Percentiles rank a stretch among this genome's conserved stretches.
These are phyloP conservation scores for Podospora pseudocomata DNA, from an alignment of 495 filamentous ascomycete genomes.

Conservation along the genomic window DNA sequence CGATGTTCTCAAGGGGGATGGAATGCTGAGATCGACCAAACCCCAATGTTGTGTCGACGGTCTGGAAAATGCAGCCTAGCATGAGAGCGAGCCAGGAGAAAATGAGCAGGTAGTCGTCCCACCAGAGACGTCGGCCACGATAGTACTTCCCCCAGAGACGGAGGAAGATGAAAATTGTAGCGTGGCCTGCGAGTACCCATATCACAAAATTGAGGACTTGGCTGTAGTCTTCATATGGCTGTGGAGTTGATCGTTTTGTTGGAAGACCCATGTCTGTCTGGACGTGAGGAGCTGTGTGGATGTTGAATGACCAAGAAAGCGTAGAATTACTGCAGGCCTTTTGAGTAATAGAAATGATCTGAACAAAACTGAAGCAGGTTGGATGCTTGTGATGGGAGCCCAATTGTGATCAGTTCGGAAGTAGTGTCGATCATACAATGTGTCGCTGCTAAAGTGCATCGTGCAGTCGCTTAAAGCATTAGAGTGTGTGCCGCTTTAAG, in stretches of 20 bases:
- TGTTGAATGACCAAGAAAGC: not conserved
- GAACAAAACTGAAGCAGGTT: not conserved
- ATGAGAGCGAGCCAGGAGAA: conserved; percentile 30
- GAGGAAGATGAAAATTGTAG: not conserved
- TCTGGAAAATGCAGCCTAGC: conserved; percentile 18
- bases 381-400: not conserved
- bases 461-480: not conserved
- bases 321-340: not conserved
- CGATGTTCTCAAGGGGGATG: conserved; percentile 13
- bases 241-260: not conserved
- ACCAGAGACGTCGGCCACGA: conserved; percentile 24
- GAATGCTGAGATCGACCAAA: conserved; percentile 30
- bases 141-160: not conserved
- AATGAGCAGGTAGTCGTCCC: conserved; percentile 35
- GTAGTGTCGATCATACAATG: not conserved
- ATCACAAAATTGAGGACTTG: not conserved
- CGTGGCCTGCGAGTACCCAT: not conserved
- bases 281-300: not conserved
- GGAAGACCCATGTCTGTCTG: not conserved
- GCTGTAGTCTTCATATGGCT: not conserved
- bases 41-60: conserved; percentile 15
- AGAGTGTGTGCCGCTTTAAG: not conserved
- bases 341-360: not conserved
- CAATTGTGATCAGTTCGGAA: not conserved
- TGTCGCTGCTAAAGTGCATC: not conserved